These are phyloP conservation scores for Metschnikowia dekortorum DNA, from an alignment of 805 yeast genomes.

Conservation along the genomic window DNA sequence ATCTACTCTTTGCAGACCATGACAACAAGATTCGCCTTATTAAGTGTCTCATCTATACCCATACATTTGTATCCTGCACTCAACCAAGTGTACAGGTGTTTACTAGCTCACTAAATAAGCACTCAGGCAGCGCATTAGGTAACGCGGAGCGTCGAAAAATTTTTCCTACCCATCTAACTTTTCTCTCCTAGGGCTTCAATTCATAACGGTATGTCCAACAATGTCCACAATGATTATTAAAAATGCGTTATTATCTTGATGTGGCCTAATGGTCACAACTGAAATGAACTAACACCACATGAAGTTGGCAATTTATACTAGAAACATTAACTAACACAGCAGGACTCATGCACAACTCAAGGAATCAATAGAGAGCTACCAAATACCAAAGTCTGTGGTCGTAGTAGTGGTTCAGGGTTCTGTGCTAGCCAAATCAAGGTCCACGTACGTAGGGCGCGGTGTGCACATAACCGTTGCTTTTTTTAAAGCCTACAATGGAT, in stretches of 20 bases:
- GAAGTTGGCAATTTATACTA: constrained; percentile 20
- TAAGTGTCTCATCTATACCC: too few relatives aligned
- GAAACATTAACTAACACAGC: constrained; percentile 3
- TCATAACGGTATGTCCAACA: constrained; percentile 10
- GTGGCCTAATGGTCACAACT: constrained; percentile 29
- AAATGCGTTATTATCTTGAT: constrained; percentile 50
- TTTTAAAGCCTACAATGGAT: too few relatives aligned
- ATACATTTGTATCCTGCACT: too few relatives aligned
- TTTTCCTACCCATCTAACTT: not conserved
- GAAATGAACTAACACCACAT: constrained; percentile 47
- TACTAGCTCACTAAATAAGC: too few relatives aligned
- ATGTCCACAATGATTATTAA: constrained; percentile 22
- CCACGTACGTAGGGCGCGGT: too few relatives aligned
- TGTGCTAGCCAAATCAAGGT: too few relatives aligned
- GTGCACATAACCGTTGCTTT: too few relatives aligned
- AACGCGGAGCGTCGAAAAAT: not conserved
- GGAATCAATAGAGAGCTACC: not conserved
- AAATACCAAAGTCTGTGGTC: too few relatives aligned
- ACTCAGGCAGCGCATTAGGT: not conserved
- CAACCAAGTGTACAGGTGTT: too few relatives aligned
- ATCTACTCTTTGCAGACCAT: too few relatives aligned
- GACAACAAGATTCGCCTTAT: too few relatives aligned
- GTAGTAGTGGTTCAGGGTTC: too few relatives aligned
- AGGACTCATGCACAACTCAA: not conserved
- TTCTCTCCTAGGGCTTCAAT: not conserved